Evolutionary conservation across 1,284 basidiomycete genomes (phyloP), one percentile per base, ranked within the genome.

Genomic region (Porodaedalea pini): DNA sequence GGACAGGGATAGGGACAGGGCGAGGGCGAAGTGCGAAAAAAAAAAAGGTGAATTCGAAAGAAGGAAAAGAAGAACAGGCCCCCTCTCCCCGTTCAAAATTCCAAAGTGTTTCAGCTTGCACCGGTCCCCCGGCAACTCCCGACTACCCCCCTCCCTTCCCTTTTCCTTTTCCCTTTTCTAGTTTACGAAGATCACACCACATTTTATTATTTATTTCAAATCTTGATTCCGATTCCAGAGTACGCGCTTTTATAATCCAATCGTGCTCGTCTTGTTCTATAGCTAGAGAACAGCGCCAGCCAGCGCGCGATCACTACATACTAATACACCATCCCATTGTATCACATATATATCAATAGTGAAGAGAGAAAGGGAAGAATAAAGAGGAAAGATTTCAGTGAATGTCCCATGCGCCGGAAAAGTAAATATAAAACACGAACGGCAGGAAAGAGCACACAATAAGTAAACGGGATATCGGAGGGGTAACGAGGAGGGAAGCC

Each of bases 271-370:
- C 40, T 44, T 8, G 13, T 23, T 54, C 29, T 13, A 54, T 2
- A n/a, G 27, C 15, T 15, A 36, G 7, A 13, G 3, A 29, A 25
- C 43, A 45, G 41, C 27, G 4, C 19, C 13, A 25, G 45, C 36
- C n/a, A 37, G 49, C 31, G 31, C 49, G 49, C n/a, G 21, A 53
- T 17, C 43, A 44, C 23, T 57, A 57, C 50, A 52, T 57, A 57
- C 31, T 34, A 55, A 40, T 57, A 57, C 56, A 57, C 50, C 17
- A n/a, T 45, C 49, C 53, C 50, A 25, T 51, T 44, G 48, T 51
- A 43, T 21, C 31, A 49, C 25, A 59, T 54, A 58, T 43, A 53
- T 53, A 58, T 19, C 39, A 59, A 59, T 54, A 54, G 45, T 54
- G 36, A 59, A 51, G 25, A 31, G 36, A 21, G 19, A 43, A 37